Conservation (phyloP, 2,329 filamentous ascomycete species). For the Cladosporium phlei region DNA sequence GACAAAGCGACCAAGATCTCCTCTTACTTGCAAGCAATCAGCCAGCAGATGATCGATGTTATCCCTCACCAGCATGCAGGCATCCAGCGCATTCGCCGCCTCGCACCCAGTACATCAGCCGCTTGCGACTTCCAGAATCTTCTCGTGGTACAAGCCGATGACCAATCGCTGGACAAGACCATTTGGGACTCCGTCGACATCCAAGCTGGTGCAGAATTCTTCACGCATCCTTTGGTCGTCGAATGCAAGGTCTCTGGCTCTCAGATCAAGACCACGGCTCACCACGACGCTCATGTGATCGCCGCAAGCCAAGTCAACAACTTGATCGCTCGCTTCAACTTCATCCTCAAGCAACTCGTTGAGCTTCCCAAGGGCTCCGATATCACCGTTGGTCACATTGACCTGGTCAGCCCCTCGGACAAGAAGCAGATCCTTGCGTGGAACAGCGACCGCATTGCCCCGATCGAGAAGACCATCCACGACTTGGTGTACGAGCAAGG, state of each 20-base stretch:
- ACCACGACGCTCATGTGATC: conserved; percentile 6
- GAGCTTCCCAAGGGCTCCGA: conserved; percentile 4
- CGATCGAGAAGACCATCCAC: conserved; percentile 10
- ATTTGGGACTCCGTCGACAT: conserved; percentile 4
- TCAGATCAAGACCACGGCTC: conserved; percentile 8
- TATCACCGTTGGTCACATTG: background rate
- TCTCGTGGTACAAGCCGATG: conserved; percentile 46
- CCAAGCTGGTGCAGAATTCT: conserved; percentile 10
- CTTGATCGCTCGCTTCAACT: conserved; percentile 6
- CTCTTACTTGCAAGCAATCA: conserved; percentile 4
- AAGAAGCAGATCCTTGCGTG: conserved; percentile 7
- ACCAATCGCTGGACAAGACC: conserved; percentile 4
- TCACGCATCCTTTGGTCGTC: conserved; percentile 10
- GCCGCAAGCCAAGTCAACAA: conserved; percentile 1
- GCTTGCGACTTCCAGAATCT: conserved; percentile 56
- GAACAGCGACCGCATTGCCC: conserved; percentile 6
- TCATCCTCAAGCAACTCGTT: conserved; percentile 8
- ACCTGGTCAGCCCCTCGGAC: conserved; percentile 9
- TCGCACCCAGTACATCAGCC: conserved; percentile 24
- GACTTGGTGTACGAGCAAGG: conserved; percentile 9
- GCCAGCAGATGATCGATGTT: conserved; percentile 11
- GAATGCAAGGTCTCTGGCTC: conserved; percentile 7
- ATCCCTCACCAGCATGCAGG: conserved; percentile 12
- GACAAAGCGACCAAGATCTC: background rate
- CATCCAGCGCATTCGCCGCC: conserved; percentile 1